Evolutionary conservation across 164 flowering plant genomes (phyloP).

Genomic region (Piper betle): DNA sequence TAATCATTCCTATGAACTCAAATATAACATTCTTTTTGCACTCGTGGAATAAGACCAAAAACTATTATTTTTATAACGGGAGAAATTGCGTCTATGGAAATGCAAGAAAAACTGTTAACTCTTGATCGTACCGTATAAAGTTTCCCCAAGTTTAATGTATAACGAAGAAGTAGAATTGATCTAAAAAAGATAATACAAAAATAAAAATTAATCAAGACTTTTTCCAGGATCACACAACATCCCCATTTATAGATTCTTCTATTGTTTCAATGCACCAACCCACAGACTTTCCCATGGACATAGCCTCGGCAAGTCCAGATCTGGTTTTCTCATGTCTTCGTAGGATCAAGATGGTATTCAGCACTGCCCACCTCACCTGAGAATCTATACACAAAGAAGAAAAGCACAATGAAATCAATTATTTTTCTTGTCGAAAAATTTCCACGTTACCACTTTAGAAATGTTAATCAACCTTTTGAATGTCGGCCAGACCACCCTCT

Average conservation of each 20-base stretch:
- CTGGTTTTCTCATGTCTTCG: constrained; percentile 67
- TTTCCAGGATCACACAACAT: constrained; percentile 22
- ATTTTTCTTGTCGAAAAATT: no score
- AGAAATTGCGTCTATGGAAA: no score
- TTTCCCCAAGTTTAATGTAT: no score
- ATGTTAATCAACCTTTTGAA: constrained; percentile 42
- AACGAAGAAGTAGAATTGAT: no score
- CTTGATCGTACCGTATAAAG: no score
- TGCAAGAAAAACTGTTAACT: no score
- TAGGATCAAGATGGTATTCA: constrained; percentile 53
- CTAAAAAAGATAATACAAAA: no score
- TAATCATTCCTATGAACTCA: no score
- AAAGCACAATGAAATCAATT: not conserved
- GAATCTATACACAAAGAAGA: constrained; percentile 39
- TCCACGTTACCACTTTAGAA: not conserved
- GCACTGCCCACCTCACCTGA: constrained; percentile 91
- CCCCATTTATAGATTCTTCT: constrained; percentile 37
- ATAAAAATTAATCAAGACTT: no score
- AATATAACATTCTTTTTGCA: no score
- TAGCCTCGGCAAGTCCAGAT: constrained; percentile 59
- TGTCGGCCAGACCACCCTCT: constrained; percentile 81
- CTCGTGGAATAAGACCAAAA: no score
- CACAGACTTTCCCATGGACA: constrained; percentile 65
- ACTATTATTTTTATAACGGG: no score
- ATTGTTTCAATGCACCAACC: constrained; percentile 58